These are phyloP conservation scores for Cicer yamashitae DNA, from an alignment of 306 rosid genomes.

Conservation along the genomic window DNA sequence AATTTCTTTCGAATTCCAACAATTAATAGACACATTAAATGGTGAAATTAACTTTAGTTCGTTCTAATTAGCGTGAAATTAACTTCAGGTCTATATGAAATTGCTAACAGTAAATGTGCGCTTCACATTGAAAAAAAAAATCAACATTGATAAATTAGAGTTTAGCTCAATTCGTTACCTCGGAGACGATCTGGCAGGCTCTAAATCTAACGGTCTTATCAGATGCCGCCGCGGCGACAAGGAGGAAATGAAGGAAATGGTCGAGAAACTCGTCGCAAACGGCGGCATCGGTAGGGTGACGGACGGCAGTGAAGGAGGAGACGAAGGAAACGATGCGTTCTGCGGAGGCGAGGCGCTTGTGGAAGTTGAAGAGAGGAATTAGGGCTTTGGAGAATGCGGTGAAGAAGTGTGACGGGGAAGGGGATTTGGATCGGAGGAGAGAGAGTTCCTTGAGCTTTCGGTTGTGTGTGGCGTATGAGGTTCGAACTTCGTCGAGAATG, in stretches of 20 bases:
- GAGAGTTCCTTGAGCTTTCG: slow-evolving; percentile 88
- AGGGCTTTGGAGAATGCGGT: slow-evolving; percentile 72
- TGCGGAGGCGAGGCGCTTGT: slow-evolving; percentile 64
- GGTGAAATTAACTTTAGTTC: not conserved
- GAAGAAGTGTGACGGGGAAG: slow-evolving; percentile 59
- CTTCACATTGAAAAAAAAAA: not conserved
- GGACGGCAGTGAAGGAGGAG: slow-evolving; percentile 62
- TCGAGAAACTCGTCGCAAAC: slow-evolving; percentile 65
- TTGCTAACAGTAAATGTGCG: not conserved
- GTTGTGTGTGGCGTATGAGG: slow-evolving; percentile 79
- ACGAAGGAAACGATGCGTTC: slow-evolving; percentile 79
- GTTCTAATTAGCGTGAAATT: not conserved
- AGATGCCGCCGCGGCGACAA: slow-evolving; percentile 57
- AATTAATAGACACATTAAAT: slow-evolving; percentile 4
- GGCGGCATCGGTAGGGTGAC: slow-evolving; percentile 46
- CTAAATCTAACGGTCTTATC: slow-evolving; percentile 76
- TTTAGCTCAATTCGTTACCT: slow-evolving; percentile 56
- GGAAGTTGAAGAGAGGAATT: slow-evolving; percentile 69
- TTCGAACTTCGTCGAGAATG: slow-evolving; percentile 70
- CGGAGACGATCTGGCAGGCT: slow-evolving; percentile 89
- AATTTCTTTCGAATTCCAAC: not conserved
- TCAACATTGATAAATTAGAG: not conserved
- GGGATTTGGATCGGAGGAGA: slow-evolving; percentile 63
- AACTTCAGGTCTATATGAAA: not conserved
- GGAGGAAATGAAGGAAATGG: slow-evolving; percentile 71